Percentiles rank a stretch among this genome's conserved stretches.
Conservation (phyloP, 148 eudicot genomes). For the Arbutus unedo region DNA sequence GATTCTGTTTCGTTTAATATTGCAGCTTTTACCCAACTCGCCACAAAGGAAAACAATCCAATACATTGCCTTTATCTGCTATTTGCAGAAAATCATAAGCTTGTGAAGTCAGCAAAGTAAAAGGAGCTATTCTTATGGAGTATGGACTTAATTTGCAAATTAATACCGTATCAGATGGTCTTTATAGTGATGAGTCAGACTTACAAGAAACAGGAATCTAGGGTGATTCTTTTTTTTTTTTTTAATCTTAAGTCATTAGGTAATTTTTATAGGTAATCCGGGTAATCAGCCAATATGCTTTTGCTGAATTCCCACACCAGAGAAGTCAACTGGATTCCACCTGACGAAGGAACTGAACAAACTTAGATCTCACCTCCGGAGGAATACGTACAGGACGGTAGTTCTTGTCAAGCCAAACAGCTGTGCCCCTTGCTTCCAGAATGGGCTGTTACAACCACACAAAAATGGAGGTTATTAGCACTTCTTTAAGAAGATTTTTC, state of each 20-base stretch:
- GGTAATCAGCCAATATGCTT: neutral
- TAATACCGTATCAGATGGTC: too few species aligned
- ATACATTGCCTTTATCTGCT: neutral
- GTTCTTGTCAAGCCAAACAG: conserved; percentile 88
- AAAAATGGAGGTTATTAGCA: conserved; percentile 4
- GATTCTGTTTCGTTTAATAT: neutral
- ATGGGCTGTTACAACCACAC: conserved; percentile 47
- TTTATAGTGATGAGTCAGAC: too few species aligned
- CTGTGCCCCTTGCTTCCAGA: conserved; percentile 78
- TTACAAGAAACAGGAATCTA: too few species aligned
- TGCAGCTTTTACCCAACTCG: neutral
- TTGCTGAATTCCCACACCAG: conserved; percentile 2
- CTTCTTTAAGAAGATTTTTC: neutral
- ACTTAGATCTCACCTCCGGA: conserved; percentile 56
- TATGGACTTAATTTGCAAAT: neutral
- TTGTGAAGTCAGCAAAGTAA: neutral
- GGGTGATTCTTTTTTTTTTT: too few species aligned
- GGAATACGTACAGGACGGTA: conserved; percentile 86
- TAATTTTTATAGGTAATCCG: neutral
- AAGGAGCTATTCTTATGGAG: neutral
- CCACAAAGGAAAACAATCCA: neutral
- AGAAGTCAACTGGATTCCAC: conserved; percentile 28
- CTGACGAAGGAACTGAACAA: conserved; percentile 53
- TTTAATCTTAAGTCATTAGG: neutral
- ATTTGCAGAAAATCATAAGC: neutral